Base-by-base conservation (phyloP, 2,329 filamentous ascomycete species). In the Metarhizium robertsii region DNA sequence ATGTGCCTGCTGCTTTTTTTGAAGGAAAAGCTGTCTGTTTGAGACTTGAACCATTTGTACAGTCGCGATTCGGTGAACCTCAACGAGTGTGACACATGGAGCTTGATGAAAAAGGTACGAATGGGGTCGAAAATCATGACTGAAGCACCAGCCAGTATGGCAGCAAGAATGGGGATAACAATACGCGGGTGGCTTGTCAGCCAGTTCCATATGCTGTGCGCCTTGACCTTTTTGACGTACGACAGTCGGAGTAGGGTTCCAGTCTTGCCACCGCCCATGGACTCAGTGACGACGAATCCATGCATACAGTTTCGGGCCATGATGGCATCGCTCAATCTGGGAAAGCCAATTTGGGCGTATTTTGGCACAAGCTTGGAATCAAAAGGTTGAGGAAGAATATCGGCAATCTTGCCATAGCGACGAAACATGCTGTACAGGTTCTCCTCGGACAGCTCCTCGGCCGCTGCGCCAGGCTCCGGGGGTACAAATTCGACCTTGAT, bases 241-340 rank as follows among this genome's bases (percentile, higher is more conserved):
- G 87, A 89, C 52, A 97, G 77, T 43, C 90, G 85, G 56, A 99
- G 76, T 8, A 84, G 77, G 0, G 92, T 96, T 1, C 89, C 88
- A 29, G 75, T 74, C 62, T 87, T 87, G 4, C 90, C 90, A 47
- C 90, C 90, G 4, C 88, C 89, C 45, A 80, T 73, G 29, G 81
- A 75, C 62, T 90, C 86, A 0, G 77, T 69, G 1, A 96, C 82
- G 2, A 85, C 76, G 58, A 88, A 88, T 0, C 92, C 92, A 68
- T 99, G 94, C 73, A 96, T 79, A 65, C 92, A 97, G 64, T 95
- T 96, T 62, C 89, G 86, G 0, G 92, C 91, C 83, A 94, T 90
- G 55, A 95, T 87, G 6, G 91, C 87, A 64, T 88, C 86, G 40
- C 88, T 80, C 14, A 88, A 77, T 7, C 81, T 78, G 1, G 82